A percentile compares a stretch with the other conserved stretches of the same genome.
Evolutionary conservation across 2,329 filamentous ascomycete genomes (phyloP).

Genomic region (Endocalyx cinctus): DNA sequence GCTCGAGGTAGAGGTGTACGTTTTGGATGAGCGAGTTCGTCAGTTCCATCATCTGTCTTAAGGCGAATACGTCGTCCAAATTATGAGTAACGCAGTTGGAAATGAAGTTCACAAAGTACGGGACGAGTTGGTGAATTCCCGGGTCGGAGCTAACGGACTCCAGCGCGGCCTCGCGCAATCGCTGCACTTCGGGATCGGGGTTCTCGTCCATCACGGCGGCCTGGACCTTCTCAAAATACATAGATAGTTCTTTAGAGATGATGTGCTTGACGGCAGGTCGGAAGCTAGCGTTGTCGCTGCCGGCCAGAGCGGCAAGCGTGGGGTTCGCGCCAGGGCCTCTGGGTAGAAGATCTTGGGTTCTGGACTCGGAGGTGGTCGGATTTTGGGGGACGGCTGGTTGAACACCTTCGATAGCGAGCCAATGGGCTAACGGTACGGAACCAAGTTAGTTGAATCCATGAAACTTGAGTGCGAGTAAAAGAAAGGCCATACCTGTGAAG

Average conservation of each 20-base stretch:
- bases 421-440: too few species aligned
- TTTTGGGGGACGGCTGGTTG: slow-evolving; percentile 97
- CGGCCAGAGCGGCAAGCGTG: slow-evolving; percentile 75
- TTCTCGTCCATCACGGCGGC: slow-evolving; percentile 82
- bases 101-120: slow-evolving; percentile 95
- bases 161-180: slow-evolving; percentile 77
- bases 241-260: slow-evolving; percentile 88
- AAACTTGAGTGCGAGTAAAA: too few species aligned
- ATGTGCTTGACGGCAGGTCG: slow-evolving; percentile 94
- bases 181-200: slow-evolving; percentile 68
- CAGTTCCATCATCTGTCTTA: slow-evolving; percentile 90
- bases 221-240: slow-evolving; percentile 96
- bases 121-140: slow-evolving; percentile 88
- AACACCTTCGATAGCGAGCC: slow-evolving; percentile 95
- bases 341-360: slow-evolving; percentile 78
- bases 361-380: slow-evolving; percentile 78
- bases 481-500: slow-evolving; percentile 76
- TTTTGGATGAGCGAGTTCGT: slow-evolving; percentile 81
- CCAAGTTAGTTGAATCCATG: too few species aligned
- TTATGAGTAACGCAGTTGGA: slow-evolving; percentile 94
- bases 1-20: slow-evolving; percentile 66
- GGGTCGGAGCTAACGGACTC: slow-evolving; percentile 84
- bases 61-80: slow-evolving; percentile 81
- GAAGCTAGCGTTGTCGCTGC: slow-evolving; percentile 76
- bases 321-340: slow-evolving; percentile 88